Evolutionary conservation across 805 yeast genomes (phyloP).

Genomic region (Saccharomycopsis fodiens): DNA sequence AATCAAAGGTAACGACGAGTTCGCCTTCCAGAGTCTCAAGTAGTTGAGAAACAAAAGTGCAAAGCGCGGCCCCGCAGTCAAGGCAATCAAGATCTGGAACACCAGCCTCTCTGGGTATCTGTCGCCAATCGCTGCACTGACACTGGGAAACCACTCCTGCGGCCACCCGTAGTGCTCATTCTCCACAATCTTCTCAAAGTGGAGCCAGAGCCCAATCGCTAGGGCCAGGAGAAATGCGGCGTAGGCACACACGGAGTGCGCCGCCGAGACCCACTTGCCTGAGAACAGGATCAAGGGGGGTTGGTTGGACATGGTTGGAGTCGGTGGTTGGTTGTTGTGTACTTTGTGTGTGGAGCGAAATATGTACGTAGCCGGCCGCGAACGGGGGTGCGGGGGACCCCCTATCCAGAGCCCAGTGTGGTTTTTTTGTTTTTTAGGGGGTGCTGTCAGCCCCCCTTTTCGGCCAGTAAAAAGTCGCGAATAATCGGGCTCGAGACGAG

Average conservation of each 20-base stretch:
- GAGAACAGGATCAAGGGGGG: constrained; percentile 34
- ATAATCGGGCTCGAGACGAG: too few relatives aligned
- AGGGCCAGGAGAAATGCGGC: constrained; percentile 74
- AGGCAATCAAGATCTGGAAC: constrained; percentile 85
- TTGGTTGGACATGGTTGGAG: background rate
- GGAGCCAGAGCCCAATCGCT: constrained; percentile 64
- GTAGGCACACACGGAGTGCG: constrained; percentile 67
- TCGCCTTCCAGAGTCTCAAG: constrained; percentile 35
- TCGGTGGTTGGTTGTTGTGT: background rate
- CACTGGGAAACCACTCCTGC: constrained; percentile 98
- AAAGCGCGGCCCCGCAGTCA: constrained; percentile 91
- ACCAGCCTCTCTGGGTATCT: constrained; percentile 91
- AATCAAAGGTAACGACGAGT: constrained; percentile 30
- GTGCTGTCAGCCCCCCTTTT: too few relatives aligned
- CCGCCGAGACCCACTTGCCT: constrained; percentile 59
- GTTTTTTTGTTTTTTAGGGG: too few relatives aligned
- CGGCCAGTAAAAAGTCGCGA: background rate
- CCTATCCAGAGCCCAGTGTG: background rate
- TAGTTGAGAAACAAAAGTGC: constrained; percentile 47
- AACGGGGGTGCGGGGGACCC: background rate
- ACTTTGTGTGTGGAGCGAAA: background rate
- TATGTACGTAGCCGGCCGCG: background rate
- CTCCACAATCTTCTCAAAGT: constrained; percentile 80
- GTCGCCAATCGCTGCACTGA: constrained; percentile 95
- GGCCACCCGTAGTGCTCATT: constrained; percentile 89